Evolutionary conservation across 305 asterid species (phyloP), one percentile per base, ranked within the genome.

Genomic region (Rubia peregrina): DNA sequence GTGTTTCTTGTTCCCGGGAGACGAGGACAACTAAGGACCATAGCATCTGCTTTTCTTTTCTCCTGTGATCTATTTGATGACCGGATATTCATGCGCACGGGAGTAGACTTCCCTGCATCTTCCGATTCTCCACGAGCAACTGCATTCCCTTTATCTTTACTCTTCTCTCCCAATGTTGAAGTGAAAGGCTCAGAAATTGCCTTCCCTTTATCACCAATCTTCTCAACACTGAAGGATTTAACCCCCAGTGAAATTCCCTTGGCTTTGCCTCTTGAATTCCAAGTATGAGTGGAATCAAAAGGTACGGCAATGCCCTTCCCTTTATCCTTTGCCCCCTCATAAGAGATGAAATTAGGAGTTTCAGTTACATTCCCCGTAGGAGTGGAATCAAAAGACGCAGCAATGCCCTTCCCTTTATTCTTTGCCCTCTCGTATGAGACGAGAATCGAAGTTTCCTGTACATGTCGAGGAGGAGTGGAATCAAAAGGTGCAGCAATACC

Each of bases 11-110:
- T 71, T 80, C 82, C 79, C 73, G 41, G 74, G 73, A 82, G 38
- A 36, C 68, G 68, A 21, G 96, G 92, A 84, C 95, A 89, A 73
- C 92, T 91, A 55, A 78, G 83, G 73, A 75, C 75, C 70, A 83
- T 85, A 24, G 66, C 59, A 65, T 73, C 88, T 56, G 40, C 72
- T 67, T 65, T 82, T 71, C 71, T 72, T 78, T 76, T 81, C 74
- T 43, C 83, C 80, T 56, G 72, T 66, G 62, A 81, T 81, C 78
- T 86, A 69, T 67, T 80, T 11, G 46, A 71, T 62, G 81, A 72
- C 36, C 62, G 65, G 62, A 61, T 40, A 53, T 71, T 74, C 51
- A 64, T 51, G n/a, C 69, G 59, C 79, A 61, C 71, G n/a, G 73
- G 75, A 67, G 70, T 74, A 77, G 85, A 76, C 72, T 80, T 61